Percentiles rank a stretch among this genome's conserved stretches.
phyloP scores from a whole-genome alignment of 2,329 filamentous ascomycete genomes.

The Trichoderma gracile region DNA sequence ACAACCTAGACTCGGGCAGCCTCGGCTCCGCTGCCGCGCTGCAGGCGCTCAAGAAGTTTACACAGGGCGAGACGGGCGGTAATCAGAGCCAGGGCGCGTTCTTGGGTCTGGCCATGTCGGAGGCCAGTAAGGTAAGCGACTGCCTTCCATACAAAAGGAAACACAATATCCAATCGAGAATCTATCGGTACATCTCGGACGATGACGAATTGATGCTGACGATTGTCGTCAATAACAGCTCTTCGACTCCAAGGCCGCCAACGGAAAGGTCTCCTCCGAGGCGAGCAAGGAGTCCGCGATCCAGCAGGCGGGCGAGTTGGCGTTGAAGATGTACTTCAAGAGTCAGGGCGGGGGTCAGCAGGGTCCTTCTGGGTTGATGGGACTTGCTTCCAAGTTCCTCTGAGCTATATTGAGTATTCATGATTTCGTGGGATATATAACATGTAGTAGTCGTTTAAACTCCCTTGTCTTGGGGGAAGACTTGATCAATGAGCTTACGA shows the following conservation, averaged over 20 bases:
- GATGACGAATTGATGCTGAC: not conserved
- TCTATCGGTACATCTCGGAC: not conserved
- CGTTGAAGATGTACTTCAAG: conserved; percentile 90
- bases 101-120: conserved; percentile 81
- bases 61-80: conserved; percentile 51
- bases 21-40: conserved; percentile 76
- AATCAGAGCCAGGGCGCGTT: conserved; percentile 72
- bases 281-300: conserved; percentile 80
- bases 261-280: conserved; percentile 55
- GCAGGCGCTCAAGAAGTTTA: conserved; percentile 81
- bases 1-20: conserved; percentile 49
- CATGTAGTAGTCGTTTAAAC: too few relatives aligned
- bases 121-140: conserved; percentile 70
- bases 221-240: conserved; percentile 44
- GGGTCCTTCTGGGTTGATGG: conserved; percentile 43
- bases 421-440: not conserved
- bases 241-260: conserved; percentile 59
- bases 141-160: not conserved
- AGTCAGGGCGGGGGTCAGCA: conserved; percentile 54
- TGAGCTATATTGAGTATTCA: not conserved
- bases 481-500: conserved; percentile 10
- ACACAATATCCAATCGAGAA: not conserved
- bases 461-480: not conserved
- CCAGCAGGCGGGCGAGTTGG: conserved; percentile 79
- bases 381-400: conserved; percentile 52